Evolutionary conservation across 768 basidiomycete genomes (phyloP).

Genomic region (Collybia sordida): DNA sequence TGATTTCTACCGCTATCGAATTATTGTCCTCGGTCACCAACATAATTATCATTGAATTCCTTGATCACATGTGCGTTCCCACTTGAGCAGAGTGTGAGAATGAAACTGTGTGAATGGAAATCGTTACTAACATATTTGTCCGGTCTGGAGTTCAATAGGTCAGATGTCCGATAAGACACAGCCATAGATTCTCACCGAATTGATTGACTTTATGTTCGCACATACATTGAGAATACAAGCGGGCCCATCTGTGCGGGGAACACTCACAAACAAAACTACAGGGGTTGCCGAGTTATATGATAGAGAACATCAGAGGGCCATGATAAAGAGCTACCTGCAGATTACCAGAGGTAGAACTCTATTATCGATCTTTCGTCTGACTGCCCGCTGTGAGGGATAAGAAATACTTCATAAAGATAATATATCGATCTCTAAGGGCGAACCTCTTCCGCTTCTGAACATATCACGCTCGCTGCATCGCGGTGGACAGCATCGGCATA

Average conservation of each 20-base stretch:
- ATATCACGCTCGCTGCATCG: conserved; percentile 49
- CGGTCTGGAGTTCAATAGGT: conserved; percentile 35
- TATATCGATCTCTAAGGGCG: not conserved
- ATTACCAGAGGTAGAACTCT: conserved; percentile 50
- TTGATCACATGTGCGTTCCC: conserved; percentile 56
- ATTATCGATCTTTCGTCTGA: conserved; percentile 50
- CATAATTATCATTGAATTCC: conserved; percentile 54
- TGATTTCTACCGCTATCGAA: not conserved
- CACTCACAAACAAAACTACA: conserved; percentile 49
- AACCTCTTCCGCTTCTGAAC: conserved; percentile 49
- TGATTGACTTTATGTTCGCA: conserved; percentile 38
- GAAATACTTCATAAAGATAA: not conserved
- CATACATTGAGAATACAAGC: not conserved
- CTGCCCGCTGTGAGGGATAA: conserved; percentile 28
- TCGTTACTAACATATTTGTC: conserved; percentile 49
- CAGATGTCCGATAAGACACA: not conserved
- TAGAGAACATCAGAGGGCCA: not conserved
- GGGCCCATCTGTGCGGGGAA: too few species aligned
- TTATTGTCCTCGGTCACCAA: conserved; percentile 20
- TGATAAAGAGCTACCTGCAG: conserved; percentile 33
- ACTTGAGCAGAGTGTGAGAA: conserved; percentile 20
- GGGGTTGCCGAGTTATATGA: not conserved
- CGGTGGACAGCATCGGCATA: conserved; percentile 50
- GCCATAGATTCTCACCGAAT: conserved; percentile 31
- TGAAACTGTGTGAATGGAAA: not conserved